These are phyloP conservation scores for Myrmaecium sp. DNA, from an alignment of 2,329 filamentous ascomycete genomes.

Conservation along the genomic window DNA sequence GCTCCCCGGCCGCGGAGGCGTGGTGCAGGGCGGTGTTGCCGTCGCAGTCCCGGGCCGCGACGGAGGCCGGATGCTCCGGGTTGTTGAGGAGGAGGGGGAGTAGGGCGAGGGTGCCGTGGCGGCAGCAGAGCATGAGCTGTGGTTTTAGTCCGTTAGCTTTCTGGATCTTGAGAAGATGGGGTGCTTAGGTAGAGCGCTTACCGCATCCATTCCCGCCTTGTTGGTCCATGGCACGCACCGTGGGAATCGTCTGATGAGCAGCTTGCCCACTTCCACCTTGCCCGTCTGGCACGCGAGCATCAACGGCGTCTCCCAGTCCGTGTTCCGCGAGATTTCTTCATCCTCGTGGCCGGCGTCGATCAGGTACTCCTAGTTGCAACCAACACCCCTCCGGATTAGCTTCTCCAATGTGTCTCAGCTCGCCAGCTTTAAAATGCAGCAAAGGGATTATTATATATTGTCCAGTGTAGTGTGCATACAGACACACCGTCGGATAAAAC, in stretches of 20 bases:
- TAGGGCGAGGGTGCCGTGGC: slow-evolving; percentile 27
- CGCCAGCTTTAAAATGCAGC: neutral
- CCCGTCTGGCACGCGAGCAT: slow-evolving; percentile 58
- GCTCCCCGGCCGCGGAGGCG: slow-evolving; percentile 64
- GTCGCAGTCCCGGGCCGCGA: slow-evolving; percentile 37
- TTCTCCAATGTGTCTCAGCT: neutral
- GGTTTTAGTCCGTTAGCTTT: no score
- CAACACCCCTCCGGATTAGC: neutral
- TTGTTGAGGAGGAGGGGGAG: slow-evolving; percentile 20
- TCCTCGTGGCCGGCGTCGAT: slow-evolving; percentile 59
- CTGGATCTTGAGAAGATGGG: neutral
- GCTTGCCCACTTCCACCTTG: slow-evolving; percentile 56
- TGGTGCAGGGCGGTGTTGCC: slow-evolving; percentile 85
- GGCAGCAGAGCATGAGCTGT: slow-evolving; percentile 24
- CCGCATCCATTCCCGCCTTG: slow-evolving; percentile 50
- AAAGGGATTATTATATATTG: no score
- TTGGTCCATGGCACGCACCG: slow-evolving; percentile 48
- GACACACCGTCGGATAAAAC: slow-evolving; percentile 7
- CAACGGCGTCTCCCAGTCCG: slow-evolving; percentile 62
- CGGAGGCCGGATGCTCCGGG: slow-evolving; percentile 12
- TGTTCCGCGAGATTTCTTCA: slow-evolving; percentile 59
- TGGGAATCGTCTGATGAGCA: slow-evolving; percentile 49
- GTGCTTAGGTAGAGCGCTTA: slow-evolving; percentile 18
- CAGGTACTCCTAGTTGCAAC: slow-evolving; percentile 40
- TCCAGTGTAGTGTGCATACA: no score